Evolutionary conservation across 495 filamentous ascomycete genomes (phyloP).

Genomic region (Entonaema liquescens): DNA sequence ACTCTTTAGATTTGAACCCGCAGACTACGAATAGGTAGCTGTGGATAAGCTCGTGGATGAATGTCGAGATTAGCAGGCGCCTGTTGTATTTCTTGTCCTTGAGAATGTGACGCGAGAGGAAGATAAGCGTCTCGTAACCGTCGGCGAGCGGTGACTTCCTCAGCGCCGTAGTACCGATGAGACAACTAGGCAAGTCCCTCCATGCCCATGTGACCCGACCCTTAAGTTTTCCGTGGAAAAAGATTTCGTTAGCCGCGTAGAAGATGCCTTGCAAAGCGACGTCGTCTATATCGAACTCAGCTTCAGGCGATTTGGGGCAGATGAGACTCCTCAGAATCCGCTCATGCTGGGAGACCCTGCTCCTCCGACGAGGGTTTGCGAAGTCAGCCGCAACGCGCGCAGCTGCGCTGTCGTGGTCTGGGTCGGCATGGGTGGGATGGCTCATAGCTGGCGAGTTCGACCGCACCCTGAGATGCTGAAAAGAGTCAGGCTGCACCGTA

Average conservation of each 20-base stretch:
- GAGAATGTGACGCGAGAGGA: conserved; percentile 61
- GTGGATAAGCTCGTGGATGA: conserved; percentile 67
- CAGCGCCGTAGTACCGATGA: conserved; percentile 65
- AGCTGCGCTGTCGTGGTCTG: conserved; percentile 50
- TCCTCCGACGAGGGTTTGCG: conserved; percentile 50
- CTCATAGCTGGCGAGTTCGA: conserved; percentile 26
- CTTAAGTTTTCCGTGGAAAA: conserved; percentile 60
- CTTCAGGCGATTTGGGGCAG: conserved; percentile 49
- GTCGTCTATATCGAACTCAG: conserved; percentile 58
- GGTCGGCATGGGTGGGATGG: conserved; percentile 19
- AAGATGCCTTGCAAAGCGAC: conserved; percentile 59
- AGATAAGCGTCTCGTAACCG: conserved; percentile 65
- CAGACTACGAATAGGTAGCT: conserved; percentile 65
- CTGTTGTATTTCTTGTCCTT: conserved; percentile 56
- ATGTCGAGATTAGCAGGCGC: conserved; percentile 63
- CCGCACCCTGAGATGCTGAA: conserved; percentile 29
- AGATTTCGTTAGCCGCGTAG: conserved; percentile 61
- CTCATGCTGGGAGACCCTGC: conserved; percentile 58
- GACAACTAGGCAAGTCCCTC: conserved; percentile 49
- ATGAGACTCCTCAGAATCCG: conserved; percentile 60
- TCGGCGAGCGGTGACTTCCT: conserved; percentile 48
- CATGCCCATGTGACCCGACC: conserved; percentile 64
- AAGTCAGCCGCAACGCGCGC: conserved; percentile 53
- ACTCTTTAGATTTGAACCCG: conserved; percentile 57
- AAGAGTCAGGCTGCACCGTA: conserved; percentile 12